phyloP scores from a whole-genome alignment of 768 basidiomycete genomes.

The Mycena olivaceomarginata region DNA sequence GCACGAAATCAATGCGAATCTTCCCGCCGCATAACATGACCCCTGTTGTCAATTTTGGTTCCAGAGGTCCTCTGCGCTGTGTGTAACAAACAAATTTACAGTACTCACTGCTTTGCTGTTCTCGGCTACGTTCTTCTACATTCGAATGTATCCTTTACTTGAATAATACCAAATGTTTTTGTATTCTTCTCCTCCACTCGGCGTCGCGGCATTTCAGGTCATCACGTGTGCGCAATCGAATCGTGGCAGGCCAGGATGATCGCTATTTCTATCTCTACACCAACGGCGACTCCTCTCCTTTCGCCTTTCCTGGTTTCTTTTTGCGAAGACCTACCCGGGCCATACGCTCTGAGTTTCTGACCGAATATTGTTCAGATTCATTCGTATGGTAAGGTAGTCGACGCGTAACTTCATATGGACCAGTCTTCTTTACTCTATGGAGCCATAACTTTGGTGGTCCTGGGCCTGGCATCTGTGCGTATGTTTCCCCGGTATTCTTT shows the following conservation, averaged over 20 bases:
- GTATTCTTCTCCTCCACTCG: not conserved
- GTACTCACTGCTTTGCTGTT: constrained; percentile 30
- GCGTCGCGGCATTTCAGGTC: not conserved
- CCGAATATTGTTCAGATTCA: constrained; percentile 4
- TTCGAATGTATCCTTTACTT: constrained; percentile 35
- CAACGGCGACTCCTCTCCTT: not conserved
- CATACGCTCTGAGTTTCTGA: constrained; percentile 4
- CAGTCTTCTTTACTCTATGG: constrained; percentile 59
- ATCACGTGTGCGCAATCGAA: not conserved
- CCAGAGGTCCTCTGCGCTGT: constrained; percentile 12
- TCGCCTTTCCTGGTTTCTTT: not conserved
- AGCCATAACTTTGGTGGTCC: constrained; percentile 54
- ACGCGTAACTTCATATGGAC: constrained; percentile 51
- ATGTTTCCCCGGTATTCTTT: constrained; percentile 17
- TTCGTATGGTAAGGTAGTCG: constrained; percentile 39
- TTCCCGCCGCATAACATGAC: constrained; percentile 60
- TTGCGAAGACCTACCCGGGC: constrained; percentile 7
- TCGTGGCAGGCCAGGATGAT: constrained; percentile 32
- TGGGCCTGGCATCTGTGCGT: constrained; percentile 62
- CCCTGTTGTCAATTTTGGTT: not conserved
- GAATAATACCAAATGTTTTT: constrained; percentile 38
- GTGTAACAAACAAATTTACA: constrained; percentile 40
- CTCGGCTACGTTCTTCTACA: constrained; percentile 16
- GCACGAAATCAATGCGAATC: constrained; percentile 71
- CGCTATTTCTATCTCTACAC: constrained; percentile 12